Base-by-base conservation (phyloP, 208 protist species). In the Acanthamoeba royreba region DNA sequence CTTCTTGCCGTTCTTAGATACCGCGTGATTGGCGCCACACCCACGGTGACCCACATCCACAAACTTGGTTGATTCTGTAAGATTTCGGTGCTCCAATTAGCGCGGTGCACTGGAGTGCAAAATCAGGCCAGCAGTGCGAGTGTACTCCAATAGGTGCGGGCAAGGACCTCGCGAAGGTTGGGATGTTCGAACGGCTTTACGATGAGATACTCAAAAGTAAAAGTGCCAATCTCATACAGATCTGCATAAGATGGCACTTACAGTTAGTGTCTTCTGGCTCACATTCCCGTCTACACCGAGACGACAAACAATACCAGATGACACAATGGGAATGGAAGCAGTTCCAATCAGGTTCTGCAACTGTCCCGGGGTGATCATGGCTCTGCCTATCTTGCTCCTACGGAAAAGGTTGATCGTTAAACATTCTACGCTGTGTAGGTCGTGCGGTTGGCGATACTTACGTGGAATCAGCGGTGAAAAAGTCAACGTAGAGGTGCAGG, bases 141-240 rank as follows among this genome's bases (percentile, higher is more conserved):
- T 7, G 79, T 88, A 58, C 43, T 72, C 86, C 46, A 92, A 38
- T 92, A 63, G 17, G 86, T 63, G 22, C 52, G 15, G 28, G 81
- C 81, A 35, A 88, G 38, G 13, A 88, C 81, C 11, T 88, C 31
- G 45, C 47, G n/a, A 4, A 88, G 35, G 49, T 88, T 63, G 0
- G 17, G 35, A 45, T 88, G 81, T 45, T 61, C 35, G 38, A 88
- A 88, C 17, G 86, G 86, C 58, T 25, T 92, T 1, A 92, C 53
- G 7, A 92, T 40, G 33, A 92, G 28, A 92, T 92, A 92, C 42
- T 92, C 52, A 33, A 92, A 92, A 9, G 49, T 77, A 38, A 92
- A 92, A 11, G 31, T 19, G 31, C 86, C 86, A 13, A 92, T 7
- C 42, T 42, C 69, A 19, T 81, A n/a, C 69, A 81, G 13, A 7